phyloP scores from a whole-genome alignment of 1,139 yeast genomes.

The Candida sanyaensis region DNA sequence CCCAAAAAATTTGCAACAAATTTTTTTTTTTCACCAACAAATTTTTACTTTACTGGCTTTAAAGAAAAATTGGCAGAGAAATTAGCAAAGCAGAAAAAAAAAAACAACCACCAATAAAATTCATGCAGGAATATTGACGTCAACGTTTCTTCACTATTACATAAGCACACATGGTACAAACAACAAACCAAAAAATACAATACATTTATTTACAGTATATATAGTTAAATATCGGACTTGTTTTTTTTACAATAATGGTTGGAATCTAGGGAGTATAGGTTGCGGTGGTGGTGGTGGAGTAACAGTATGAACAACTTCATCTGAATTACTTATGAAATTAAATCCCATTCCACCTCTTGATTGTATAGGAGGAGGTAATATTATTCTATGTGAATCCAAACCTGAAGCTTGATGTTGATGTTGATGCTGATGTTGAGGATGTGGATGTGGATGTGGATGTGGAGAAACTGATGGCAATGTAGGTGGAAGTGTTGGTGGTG shows the following conservation, averaged over 20 bases:
- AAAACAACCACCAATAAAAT: background rate
- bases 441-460: too few relatives aligned
- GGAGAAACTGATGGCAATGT: background rate
- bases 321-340: constrained; percentile 15
- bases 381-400: constrained; percentile 22
- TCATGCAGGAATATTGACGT: constrained; percentile 11
- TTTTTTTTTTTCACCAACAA: background rate
- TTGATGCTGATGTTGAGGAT: too few relatives aligned
- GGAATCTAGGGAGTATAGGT: constrained; percentile 37
- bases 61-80: background rate
- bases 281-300: constrained; percentile 26
- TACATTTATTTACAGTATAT: background rate
- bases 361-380: constrained; percentile 35
- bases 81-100: background rate
- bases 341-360: constrained; percentile 2
- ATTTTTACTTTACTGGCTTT: too few relatives aligned
- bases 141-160: constrained; percentile 4
- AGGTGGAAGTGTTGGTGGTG: constrained; percentile 9
- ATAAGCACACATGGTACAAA: background rate
- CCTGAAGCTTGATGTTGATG: background rate
- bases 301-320: constrained; percentile 19
- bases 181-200: background rate
- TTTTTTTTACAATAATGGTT: constrained; percentile 30
- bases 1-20: constrained; percentile 2
- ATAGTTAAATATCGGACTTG: too few relatives aligned